Evolutionary conservation across 805 yeast genomes (phyloP), one percentile per base, ranked within the genome.

Genomic region (Kurtzmaniella cleridarum): DNA sequence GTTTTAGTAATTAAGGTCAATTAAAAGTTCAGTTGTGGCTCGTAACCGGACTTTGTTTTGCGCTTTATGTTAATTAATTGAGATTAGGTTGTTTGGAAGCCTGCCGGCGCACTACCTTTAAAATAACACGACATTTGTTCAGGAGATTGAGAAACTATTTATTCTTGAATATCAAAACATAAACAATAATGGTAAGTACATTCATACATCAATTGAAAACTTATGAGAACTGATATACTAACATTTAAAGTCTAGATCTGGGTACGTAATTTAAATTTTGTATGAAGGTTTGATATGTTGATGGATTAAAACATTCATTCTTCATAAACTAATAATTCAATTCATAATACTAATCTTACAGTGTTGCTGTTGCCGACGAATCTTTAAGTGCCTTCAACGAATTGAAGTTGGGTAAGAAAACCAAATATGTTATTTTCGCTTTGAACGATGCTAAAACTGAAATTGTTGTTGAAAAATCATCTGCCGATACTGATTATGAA

Each of bases 381-480:
- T 88, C 97, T 50, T 76, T 91, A 62, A 73, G 79, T 52, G 95
- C 97, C 42, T 93, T 90, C 83, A 88, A 91, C 64, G 96, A 90
- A 60, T 79, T 93, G 69, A 93, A 93, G 75, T 78, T 91, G 61
- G 96, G 96, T 53, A 87, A 86, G 72, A 85, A 85, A 71, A 72
- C 67, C 73, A 91, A 85, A 74, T 93, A 75, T 62, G 73, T 93
- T 55, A 76, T 93, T 54, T 93, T 74, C 67, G 76, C 79, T 47
- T 75, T 93, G 65, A 89, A 84, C 67, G 89, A 82, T 51, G 71
- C 76, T 58, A 89, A 88, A 73, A 89, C 98, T 47, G 82, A 87
- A 72, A 93, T 93, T 63, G 75, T 89, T 41, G 96, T 93, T 45
- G 90, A 81, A 57, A 78, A 83, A 64, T 85, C 91, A 46, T 88